phyloP scores from a whole-genome alignment of 2,329 filamentous ascomycete species.

The Trichoderma endophyticum region DNA sequence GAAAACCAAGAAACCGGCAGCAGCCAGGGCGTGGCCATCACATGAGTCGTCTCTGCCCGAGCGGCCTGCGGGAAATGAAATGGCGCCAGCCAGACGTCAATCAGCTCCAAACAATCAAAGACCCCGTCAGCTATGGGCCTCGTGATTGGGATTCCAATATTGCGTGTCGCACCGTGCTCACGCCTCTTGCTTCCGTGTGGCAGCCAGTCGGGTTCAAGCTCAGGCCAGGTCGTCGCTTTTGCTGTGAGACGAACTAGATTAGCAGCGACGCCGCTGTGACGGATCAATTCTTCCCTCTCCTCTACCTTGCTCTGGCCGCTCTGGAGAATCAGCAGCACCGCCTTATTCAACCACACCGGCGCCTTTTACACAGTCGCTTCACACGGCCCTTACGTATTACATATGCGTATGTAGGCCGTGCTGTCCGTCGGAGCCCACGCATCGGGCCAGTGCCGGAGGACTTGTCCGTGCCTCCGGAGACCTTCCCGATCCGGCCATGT shows the following conservation, averaged over 20 bases:
- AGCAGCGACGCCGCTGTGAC: background rate
- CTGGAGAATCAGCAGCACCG: background rate
- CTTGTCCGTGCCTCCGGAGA: slow-evolving; percentile 9
- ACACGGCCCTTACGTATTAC: background rate
- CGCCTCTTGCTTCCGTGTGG: slow-evolving; percentile 10
- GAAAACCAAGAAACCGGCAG: background rate
- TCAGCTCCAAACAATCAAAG: slow-evolving; percentile 15
- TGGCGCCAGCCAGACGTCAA: slow-evolving; percentile 11
- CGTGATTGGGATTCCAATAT: slow-evolving; percentile 17
- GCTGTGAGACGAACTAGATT: slow-evolving; percentile 1
- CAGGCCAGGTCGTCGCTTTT: background rate
- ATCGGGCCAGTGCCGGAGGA: slow-evolving; percentile 7
- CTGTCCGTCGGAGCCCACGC: background rate
- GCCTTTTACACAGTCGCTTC: background rate
- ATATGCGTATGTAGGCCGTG: background rate
- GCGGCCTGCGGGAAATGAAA: slow-evolving; percentile 8
- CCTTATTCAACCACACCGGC: background rate
- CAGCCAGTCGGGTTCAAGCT: background rate
- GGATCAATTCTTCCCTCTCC: background rate
- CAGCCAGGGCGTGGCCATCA: slow-evolving; percentile 4
- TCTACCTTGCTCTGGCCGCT: background rate
- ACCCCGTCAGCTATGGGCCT: slow-evolving; percentile 9
- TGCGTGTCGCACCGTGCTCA: slow-evolving; percentile 18
- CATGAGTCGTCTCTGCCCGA: slow-evolving; percentile 10
- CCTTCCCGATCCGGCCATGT: slow-evolving; percentile 3